phyloP scores from a whole-genome alignment of 2,329 filamentous ascomycete genomes.

The Hypoxylon sp. region DNA sequence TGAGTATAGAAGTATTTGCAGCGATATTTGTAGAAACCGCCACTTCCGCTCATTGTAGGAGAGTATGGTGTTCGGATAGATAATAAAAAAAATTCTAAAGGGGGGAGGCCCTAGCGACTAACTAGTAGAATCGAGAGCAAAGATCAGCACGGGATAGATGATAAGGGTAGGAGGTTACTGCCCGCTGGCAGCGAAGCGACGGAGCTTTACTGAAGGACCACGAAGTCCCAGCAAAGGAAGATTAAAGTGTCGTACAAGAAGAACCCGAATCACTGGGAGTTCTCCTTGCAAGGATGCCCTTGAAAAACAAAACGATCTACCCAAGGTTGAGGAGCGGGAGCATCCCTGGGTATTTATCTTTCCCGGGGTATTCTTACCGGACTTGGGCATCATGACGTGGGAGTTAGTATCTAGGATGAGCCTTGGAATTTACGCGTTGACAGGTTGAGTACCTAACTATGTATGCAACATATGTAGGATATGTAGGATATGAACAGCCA shows the following conservation, averaged over 20 bases:
- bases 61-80: neutral
- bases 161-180: slow-evolving; percentile 34
- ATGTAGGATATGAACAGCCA: slow-evolving; percentile 1
- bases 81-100: slow-evolving; percentile 4
- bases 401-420: slow-evolving; percentile 3
- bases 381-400: slow-evolving; percentile 28
- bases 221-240: slow-evolving; percentile 39
- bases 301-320: slow-evolving; percentile 38
- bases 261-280: slow-evolving; percentile 18
- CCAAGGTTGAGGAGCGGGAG: slow-evolving; percentile 39
- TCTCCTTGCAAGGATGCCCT: slow-evolving; percentile 33
- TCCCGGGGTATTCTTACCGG: slow-evolving; percentile 17
- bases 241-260: slow-evolving; percentile 22
- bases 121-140: slow-evolving; percentile 11
- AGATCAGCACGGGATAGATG: slow-evolving; percentile 15
- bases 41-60: slow-evolving; percentile 54
- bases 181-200: slow-evolving; percentile 50
- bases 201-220: slow-evolving; percentile 38
- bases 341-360: slow-evolving; percentile 42
- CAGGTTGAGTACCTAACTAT: slow-evolving; percentile 5
- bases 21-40: slow-evolving; percentile 64
- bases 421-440: neutral
- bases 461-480: too few relatives aligned
- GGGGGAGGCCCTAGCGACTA: slow-evolving; percentile 9
- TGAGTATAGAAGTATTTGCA: slow-evolving; percentile 67